phyloP scores from a whole-genome alignment of 2,329 filamentous ascomycete genomes.

The Clathrospora elynae region DNA sequence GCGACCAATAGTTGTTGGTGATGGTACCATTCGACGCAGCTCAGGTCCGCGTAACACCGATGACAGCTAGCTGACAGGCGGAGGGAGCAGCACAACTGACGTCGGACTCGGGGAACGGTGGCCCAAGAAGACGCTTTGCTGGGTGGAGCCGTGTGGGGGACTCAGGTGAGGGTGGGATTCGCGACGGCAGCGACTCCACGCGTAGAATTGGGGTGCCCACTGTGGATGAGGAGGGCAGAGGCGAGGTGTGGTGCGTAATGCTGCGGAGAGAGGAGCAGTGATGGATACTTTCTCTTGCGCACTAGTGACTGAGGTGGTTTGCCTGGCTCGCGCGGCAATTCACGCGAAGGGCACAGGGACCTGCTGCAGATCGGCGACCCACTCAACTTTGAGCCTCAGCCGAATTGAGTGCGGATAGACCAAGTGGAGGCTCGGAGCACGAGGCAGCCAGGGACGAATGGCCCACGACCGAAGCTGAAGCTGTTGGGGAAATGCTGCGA shows the following conservation, averaged over 20 bases:
- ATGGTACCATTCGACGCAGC: conserved; percentile 41
- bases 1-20: conserved; percentile 41
- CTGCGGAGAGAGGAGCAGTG: conserved; percentile 23
- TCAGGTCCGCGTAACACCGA: conserved; percentile 29
- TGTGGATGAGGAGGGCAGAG: conserved; percentile 19
- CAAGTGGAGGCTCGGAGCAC: conserved; percentile 44
- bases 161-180: conserved; percentile 29
- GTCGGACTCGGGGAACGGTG: conserved; percentile 34
- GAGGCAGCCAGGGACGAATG: conserved; percentile 39
- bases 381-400: conserved; percentile 45
- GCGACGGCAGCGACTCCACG: conserved; percentile 30
- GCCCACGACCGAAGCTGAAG: conserved; percentile 30
- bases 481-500: conserved; percentile 21
- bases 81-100: conserved; percentile 32
- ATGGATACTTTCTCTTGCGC: conserved; percentile 20
- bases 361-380: conserved; percentile 44
- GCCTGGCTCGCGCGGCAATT: conserved; percentile 39
- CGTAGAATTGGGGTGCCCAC: conserved; percentile 27
- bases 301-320: conserved; percentile 31
- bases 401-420: conserved; percentile 41
- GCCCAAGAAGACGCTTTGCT: conserved; percentile 40
- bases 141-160: conserved; percentile 44
- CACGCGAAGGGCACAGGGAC: conserved; percentile 43
- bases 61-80: conserved; percentile 31
- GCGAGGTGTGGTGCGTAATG: conserved; percentile 23